Percentiles rank a stretch among this genome's conserved stretches.
These are phyloP conservation scores for Poa annua DNA, from an alignment of 176 grass and related monocot genomes.

Conservation along the genomic window DNA sequence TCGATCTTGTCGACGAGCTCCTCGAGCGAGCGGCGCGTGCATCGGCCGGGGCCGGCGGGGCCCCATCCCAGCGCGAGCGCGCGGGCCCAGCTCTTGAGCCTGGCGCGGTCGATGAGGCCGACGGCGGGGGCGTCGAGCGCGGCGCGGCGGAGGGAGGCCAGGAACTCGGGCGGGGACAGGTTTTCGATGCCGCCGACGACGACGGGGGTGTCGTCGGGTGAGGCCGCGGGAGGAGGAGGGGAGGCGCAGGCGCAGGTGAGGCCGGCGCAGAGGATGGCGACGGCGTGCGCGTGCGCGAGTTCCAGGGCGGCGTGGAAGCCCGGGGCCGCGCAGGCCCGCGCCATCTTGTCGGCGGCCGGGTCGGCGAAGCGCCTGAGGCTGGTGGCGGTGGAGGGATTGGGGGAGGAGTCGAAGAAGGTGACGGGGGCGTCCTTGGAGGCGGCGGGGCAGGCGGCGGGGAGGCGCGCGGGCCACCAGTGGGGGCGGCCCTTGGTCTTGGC, in stretches of 20 bases:
- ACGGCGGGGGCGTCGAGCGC: slow-evolving; percentile 42
- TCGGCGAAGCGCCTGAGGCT: slow-evolving; percentile 41
- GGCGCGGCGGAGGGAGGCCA: slow-evolving; percentile 42
- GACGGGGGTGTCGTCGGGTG: neutral
- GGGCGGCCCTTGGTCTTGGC: slow-evolving; percentile 55
- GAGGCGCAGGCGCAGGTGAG: slow-evolving; percentile 45
- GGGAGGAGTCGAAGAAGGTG: slow-evolving; percentile 16
- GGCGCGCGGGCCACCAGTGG: slow-evolving; percentile 48
- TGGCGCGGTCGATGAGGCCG: slow-evolving; percentile 46
- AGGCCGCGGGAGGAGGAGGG: neutral
- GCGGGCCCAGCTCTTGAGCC: slow-evolving; percentile 56
- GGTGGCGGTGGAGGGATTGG: slow-evolving; percentile 12
- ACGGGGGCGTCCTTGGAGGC: slow-evolving; percentile 12
- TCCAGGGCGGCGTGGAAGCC: slow-evolving; percentile 38
- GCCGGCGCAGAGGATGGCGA: slow-evolving; percentile 1
- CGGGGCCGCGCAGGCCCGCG: slow-evolving; percentile 7
- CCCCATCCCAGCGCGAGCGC: slow-evolving; percentile 58
- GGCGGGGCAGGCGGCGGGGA: neutral
- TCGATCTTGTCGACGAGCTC: slow-evolving; percentile 83
- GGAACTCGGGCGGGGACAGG: slow-evolving; percentile 57
- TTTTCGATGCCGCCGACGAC: slow-evolving; percentile 9
- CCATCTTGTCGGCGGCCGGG: slow-evolving; percentile 39
- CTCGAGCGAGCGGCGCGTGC: slow-evolving; percentile 30
- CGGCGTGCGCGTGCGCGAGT: slow-evolving; percentile 26
- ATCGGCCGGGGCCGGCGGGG: slow-evolving; percentile 35